Evolutionary conservation across 176 grass and related monocot species (phyloP).

Genomic region (Rhynchospora pubera): DNA sequence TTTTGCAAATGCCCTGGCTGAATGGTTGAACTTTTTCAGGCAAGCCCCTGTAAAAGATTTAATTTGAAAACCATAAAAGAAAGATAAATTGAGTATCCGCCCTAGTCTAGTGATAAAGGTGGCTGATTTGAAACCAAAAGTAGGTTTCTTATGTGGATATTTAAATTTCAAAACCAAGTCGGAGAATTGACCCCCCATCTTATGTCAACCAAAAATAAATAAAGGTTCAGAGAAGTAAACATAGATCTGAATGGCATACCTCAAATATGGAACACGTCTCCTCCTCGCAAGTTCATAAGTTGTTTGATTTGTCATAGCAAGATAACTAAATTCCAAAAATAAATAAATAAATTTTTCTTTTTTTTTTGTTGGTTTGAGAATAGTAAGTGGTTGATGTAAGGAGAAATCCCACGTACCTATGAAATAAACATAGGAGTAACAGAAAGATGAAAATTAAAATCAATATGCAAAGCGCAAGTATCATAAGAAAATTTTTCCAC

Average conservation of each 20-base stretch:
- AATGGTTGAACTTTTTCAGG: conserved; percentile 87
- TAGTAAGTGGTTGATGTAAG: neutral
- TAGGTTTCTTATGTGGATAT: too few species aligned
- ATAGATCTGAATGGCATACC: conserved; percentile 27
- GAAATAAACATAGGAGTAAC: conserved; percentile 53
- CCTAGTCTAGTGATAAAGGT: too few species aligned
- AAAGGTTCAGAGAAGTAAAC: neutral
- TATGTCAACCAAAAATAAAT: neutral
- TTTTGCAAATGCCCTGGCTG: conserved; percentile 70
- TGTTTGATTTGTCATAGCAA: conserved; percentile 94
- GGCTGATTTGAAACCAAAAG: too few species aligned
- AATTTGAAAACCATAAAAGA: conserved; percentile 15
- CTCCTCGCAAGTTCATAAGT: conserved; percentile 89
- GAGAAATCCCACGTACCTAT: conserved; percentile 48
- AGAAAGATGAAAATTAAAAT: conserved; percentile 85
- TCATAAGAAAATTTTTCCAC: conserved; percentile 87
- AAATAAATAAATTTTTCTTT: neutral
- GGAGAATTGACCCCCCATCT: too few species aligned
- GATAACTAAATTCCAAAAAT: conserved; percentile 49
- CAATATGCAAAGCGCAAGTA: conserved; percentile 57
- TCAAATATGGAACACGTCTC: conserved; percentile 70
- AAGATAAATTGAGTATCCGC: neutral
- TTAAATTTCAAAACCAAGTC: too few species aligned
- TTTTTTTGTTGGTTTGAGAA: conserved; percentile 14
- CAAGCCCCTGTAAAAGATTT: conserved; percentile 41